Percentiles rank a stretch among this genome's conserved stretches.
Evolutionary conservation across 768 basidiomycete genomes (phyloP).

Genomic region (Leucosporidium creatinivorum): DNA sequence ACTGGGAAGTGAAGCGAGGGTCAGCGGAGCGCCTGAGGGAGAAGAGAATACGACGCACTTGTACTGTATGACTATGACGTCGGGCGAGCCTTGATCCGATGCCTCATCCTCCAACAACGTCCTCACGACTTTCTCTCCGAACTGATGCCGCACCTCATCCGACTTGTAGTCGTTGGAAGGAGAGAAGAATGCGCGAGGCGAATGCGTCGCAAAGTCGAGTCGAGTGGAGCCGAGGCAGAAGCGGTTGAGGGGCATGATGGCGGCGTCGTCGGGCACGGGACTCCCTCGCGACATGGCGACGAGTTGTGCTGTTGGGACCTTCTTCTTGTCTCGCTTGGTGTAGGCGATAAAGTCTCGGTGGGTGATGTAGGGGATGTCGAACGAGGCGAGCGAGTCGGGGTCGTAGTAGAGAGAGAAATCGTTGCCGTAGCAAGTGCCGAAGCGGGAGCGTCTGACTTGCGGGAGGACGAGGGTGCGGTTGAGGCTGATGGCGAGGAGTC

Average conservation of each 20-base stretch:
- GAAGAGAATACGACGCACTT: conserved; percentile 32
- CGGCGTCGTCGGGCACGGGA: not conserved
- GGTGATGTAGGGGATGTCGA: conserved; percentile 36
- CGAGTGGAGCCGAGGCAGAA: conserved; percentile 28
- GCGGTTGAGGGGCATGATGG: conserved; percentile 1
- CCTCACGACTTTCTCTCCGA: conserved; percentile 36
- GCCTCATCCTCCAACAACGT: conserved; percentile 25
- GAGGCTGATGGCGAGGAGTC: conserved; percentile 47
- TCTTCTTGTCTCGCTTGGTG: not conserved
- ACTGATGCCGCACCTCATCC: conserved; percentile 15
- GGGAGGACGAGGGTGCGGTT: conserved; percentile 56
- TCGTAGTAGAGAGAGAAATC: conserved; percentile 51
- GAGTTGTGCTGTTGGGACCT: conserved; percentile 9
- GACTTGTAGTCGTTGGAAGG: conserved; percentile 31
- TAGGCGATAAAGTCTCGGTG: not conserved
- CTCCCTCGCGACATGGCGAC: not conserved
- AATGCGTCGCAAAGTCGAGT: conserved; percentile 32
- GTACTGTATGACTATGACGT: conserved; percentile 52
- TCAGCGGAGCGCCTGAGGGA: not conserved
- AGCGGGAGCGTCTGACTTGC: conserved; percentile 51
- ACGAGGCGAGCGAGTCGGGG: conserved; percentile 10
- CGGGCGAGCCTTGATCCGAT: conserved; percentile 34
- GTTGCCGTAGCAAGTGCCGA: conserved; percentile 49
- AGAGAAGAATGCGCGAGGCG: conserved; percentile 32
- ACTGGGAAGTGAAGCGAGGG: not conserved